phyloP scores from a whole-genome alignment of 305 asterid genomes.

The Rubia peregrina region DNA sequence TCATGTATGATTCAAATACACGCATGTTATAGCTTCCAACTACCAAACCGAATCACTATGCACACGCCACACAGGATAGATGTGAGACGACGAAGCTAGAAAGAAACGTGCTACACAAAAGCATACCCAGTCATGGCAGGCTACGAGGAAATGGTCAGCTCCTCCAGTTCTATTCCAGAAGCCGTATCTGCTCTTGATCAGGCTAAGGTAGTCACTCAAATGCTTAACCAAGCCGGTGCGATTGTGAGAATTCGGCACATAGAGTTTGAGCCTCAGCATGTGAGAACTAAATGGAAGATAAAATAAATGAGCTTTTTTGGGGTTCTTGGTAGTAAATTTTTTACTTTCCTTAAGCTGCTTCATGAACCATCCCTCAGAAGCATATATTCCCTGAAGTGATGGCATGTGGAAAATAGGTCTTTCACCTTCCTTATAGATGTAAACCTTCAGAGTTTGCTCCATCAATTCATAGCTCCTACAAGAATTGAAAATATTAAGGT shows the following conservation, averaged over 20 bases:
- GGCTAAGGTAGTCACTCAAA: slow-evolving; percentile 5
- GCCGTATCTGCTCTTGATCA: neutral
- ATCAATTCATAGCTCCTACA: slow-evolving; percentile 6
- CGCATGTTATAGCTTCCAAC: too few species aligned
- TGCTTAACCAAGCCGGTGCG: neutral
- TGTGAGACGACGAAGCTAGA: too few species aligned
- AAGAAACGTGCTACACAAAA: neutral
- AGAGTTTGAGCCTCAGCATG: neutral
- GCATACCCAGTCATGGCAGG: slow-evolving; percentile 7
- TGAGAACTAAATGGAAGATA: slow-evolving; percentile 5
- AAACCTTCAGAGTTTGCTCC: slow-evolving; percentile 7
- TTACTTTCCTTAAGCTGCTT: slow-evolving; percentile 1
- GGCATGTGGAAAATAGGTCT: neutral
- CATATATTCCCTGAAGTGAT: neutral
- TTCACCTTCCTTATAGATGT: slow-evolving; percentile 6
- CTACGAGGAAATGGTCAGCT: slow-evolving; percentile 11
- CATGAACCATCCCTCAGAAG: slow-evolving; percentile 12
- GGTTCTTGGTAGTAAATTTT: neutral
- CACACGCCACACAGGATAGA: too few species aligned
- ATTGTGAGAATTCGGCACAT: neutral
- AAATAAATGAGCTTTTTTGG: neutral
- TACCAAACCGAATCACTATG: too few species aligned
- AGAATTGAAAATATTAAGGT: neutral
- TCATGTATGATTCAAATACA: too few species aligned
- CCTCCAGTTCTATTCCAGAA: slow-evolving; percentile 9